Evolutionary conservation across 2,329 filamentous ascomycete species (phyloP).

Genomic region (Cercospora brassicicola): DNA sequence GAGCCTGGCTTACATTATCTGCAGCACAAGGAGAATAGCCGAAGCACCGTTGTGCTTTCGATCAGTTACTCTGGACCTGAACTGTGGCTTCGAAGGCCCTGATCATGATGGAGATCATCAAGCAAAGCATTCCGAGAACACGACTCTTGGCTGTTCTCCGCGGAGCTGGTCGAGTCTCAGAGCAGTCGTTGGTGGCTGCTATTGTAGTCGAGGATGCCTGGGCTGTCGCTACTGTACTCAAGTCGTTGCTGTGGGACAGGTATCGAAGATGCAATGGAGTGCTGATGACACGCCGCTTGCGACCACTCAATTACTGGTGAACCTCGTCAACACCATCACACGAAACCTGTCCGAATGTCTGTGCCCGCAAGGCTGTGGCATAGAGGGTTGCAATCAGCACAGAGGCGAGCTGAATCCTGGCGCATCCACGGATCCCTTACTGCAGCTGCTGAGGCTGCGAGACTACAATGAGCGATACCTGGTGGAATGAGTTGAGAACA

Average conservation of each 20-base stretch:
- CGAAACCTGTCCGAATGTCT: not conserved
- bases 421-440: not conserved
- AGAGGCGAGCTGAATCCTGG: not conserved
- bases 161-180: not conserved
- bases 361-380: not conserved
- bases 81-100: not conserved
- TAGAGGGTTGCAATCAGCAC: not conserved
- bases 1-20: not conserved
- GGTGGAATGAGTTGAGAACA: not conserved
- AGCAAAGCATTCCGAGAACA: not conserved
- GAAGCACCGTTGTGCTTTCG: not conserved
- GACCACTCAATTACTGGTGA: not conserved
- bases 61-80: not conserved
- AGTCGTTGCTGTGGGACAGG: not conserved
- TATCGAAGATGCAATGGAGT: slow-evolving; percentile 4
- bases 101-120: too few species aligned
- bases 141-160: not conserved
- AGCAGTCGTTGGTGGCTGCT: not conserved
- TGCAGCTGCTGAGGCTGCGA: not conserved
- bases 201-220: not conserved
- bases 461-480: not conserved
- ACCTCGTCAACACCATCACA: not conserved
- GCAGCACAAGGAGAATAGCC: not conserved
- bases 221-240: slow-evolving; percentile 1
- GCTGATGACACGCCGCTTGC: not conserved